Evolutionary conservation across 164 flowering plant genomes (phyloP).

Genomic region (Stephania yunnanensis): DNA sequence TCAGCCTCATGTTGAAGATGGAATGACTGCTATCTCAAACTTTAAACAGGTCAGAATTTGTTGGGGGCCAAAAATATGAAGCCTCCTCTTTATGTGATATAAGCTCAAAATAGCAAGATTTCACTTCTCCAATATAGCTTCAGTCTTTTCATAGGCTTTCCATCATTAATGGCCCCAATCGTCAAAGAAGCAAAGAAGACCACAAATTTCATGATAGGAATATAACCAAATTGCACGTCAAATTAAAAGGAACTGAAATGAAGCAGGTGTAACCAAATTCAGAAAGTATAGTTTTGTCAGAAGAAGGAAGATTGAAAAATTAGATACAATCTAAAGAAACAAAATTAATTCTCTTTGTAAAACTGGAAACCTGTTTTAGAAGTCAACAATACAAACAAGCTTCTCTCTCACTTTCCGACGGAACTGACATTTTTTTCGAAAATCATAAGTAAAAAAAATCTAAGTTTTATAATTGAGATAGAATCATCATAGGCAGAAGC

Average conservation of each 20-base stretch:
- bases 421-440: too few species aligned
- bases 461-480: too few species aligned
- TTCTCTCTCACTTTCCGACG: too few species aligned
- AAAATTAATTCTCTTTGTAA: too few species aligned
- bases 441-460: too few species aligned
- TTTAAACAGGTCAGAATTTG: conserved; percentile 53
- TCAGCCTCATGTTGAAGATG: conserved; percentile 49
- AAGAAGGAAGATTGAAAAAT: too few species aligned
- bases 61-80: background rate
- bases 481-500: too few species aligned
- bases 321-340: too few species aligned
- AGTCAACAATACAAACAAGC: too few species aligned
- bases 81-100: too few species aligned
- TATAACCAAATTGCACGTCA: background rate
- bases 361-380: too few species aligned
- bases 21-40: conserved; percentile 46
- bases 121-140: background rate
- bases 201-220: background rate
- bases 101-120: background rate
- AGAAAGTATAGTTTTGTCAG: background rate
- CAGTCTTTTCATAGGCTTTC: background rate
- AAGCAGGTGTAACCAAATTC: background rate
- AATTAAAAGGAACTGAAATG: background rate
- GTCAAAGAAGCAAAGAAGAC: background rate
- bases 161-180: background rate